phyloP scores from a whole-genome alignment of 371 early-diverging fungal genomes.

The Syncephalastrum sp. region DNA sequence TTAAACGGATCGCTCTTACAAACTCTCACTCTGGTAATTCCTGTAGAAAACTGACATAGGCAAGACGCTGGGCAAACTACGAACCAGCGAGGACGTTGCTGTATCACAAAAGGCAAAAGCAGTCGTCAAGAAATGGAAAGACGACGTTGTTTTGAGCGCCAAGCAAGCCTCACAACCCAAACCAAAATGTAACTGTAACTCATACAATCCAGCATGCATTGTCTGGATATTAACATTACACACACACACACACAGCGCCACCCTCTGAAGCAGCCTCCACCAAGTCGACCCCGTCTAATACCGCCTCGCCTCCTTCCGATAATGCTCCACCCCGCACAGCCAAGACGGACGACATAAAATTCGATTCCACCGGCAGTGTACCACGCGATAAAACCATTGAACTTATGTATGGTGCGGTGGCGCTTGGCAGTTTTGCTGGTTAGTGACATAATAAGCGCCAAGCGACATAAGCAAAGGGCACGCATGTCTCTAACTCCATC shows the following conservation, averaged over 20 bases:
- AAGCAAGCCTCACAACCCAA: constrained; percentile 11
- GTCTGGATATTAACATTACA: background rate
- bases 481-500: too few relatives aligned
- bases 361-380: constrained; percentile 62
- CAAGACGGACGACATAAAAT: constrained; percentile 60
- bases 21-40: background rate
- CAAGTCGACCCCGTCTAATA: constrained; percentile 17
- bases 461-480: too few relatives aligned
- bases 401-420: constrained; percentile 82
- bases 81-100: constrained; percentile 56
- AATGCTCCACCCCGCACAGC: constrained; percentile 55
- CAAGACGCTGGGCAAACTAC: constrained; percentile 67
- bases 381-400: constrained; percentile 84
- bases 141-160: constrained; percentile 45
- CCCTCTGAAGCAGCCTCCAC: constrained; percentile 3
- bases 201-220: background rate
- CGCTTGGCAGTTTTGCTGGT: constrained; percentile 70
- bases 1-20: background rate
- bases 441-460: constrained; percentile 7
- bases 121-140: constrained; percentile 82
- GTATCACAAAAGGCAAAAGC: constrained; percentile 66
- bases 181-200: constrained; percentile 19
- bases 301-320: constrained; percentile 23
- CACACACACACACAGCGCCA: constrained; percentile 3
- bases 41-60: constrained; percentile 76